phyloP scores from a whole-genome alignment of 805 yeast genomes.

The Candida suzukii region DNA sequence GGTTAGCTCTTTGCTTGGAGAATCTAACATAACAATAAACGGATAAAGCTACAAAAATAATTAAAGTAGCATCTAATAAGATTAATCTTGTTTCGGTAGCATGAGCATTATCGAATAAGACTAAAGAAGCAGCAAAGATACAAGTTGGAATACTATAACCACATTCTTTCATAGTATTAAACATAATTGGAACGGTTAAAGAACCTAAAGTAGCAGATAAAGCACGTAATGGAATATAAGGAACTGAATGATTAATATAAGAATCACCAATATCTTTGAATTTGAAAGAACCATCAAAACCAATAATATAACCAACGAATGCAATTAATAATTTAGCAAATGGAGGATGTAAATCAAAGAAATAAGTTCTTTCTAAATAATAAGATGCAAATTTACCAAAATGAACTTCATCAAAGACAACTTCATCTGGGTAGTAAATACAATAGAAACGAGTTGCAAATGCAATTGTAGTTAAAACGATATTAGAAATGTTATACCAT shows the following conservation, averaged over 20 bases:
- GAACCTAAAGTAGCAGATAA: slow-evolving; percentile 78
- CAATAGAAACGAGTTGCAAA: slow-evolving; percentile 51
- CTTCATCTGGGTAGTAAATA: slow-evolving; percentile 62
- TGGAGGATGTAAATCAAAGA: slow-evolving; percentile 97
- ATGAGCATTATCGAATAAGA: slow-evolving; percentile 85
- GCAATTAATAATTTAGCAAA: slow-evolving; percentile 93
- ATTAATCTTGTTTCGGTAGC: slow-evolving; percentile 86
- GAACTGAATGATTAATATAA: slow-evolving; percentile 73
- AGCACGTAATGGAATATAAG: slow-evolving; percentile 77
- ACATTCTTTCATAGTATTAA: slow-evolving; percentile 78
- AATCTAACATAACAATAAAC: slow-evolving; percentile 75
- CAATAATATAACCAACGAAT: slow-evolving; percentile 78
- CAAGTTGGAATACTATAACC: slow-evolving; percentile 76
- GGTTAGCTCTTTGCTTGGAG: slow-evolving; percentile 55
- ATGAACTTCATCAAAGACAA: slow-evolving; percentile 83
- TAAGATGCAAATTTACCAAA: slow-evolving; percentile 82
- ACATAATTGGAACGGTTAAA: slow-evolving; percentile 75
- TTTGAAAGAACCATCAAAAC: slow-evolving; percentile 88
- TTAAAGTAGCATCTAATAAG: slow-evolving; percentile 83
- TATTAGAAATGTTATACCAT: slow-evolving; percentile 27
- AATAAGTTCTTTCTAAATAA: slow-evolving; percentile 83
- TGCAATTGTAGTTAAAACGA: slow-evolving; percentile 34
- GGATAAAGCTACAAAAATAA: slow-evolving; percentile 75
- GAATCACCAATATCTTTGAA: slow-evolving; percentile 85
- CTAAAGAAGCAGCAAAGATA: slow-evolving; percentile 65